Base-by-base conservation (phyloP, 116 monocot species). In the Cymodocea nodosa region DNA sequence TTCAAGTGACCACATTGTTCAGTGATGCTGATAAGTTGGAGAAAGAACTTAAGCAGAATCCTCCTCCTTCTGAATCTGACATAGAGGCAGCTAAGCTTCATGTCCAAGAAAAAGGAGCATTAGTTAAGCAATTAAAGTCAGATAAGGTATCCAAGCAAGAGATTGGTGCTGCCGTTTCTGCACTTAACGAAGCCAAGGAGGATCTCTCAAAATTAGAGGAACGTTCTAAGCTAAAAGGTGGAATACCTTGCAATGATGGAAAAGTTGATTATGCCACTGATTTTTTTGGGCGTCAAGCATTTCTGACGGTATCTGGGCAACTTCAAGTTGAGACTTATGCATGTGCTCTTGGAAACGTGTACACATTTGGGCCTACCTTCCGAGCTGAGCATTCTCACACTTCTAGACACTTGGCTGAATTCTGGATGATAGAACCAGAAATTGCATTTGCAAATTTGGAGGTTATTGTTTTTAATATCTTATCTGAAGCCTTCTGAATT, bases 351-450 rank as follows among this genome's bases (percentile, higher is more conserved):
- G 87, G 95, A 74, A 90, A 76, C 70, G 95, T 95, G 18, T 95
- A 95, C 71, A 90, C 90, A 61, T 95, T 95, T 81, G 95, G 95
- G 10, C 95, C 95, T 24, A 95, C 95, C 23, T 95, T 95, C 64
- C 81, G 95, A 52, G 95, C 95, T 36, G 95, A 95, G 70, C 81
- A 95, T 57, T 95, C 95, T 6, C 87, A 95, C 75, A 95, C 90
- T 30, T 87, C 91, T 50, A 70, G 95, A 2, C 95, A 95, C 79
- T 75, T 95, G 67, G 91, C 91, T 25, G 95, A 95, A 72, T 95
- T 95, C 74, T 95, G 95, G 95, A 95, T 95, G 87, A 79, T 95
- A 48, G 95, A 95, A 60, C 95, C 95, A 25, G 95, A 95, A 75
- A 87, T 95, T 59, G 90, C 90, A 22, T 95, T 95, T 79, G 94